Evolutionary conservation across 169 alveolate species (phyloP), one percentile per base, ranked within the genome.

Genomic region (Hepatocystis sp.): DNA sequence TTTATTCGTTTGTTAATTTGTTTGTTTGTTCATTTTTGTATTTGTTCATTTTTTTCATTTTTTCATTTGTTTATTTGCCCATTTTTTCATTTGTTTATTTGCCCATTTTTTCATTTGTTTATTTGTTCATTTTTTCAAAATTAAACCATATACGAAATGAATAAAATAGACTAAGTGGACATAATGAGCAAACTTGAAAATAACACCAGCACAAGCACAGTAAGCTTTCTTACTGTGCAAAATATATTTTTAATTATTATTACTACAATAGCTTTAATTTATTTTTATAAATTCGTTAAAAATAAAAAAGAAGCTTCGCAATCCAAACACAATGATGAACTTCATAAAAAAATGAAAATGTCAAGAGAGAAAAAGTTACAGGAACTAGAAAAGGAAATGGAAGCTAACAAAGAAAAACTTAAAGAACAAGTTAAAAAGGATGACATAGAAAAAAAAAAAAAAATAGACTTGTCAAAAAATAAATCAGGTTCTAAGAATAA

Each of bases 331-430:
- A 71, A 58, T 19, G 58, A 21, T n/a, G 63, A 71, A 71, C 39
- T 71, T 44, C 28, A 42, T 56, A 25, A 42, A 71, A 56, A 71
- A 36, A 71, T 71, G 86, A 71, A 71, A 58, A 56, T 71, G 27
- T 56, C 86, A 30, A 27, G 86, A 27, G 86, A 71, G 30, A 71
- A 56, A 46, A 40, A 64, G 51, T 63, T 71, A 36, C 86, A 71
- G 39, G 76, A 71, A 42, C 30, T 56, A 52, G 86, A 71, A 55
- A 60, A 71, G 58, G 86, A 71, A 71, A 71, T 71, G 86, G 25
- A 58, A 36, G 53, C 36, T 71, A 56, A 71, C 32, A 71, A 71
- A 42, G 42, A 71, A 32, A 71, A 71, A 44, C 55, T 71, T 71
- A 71, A 49, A 5, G 86, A 71, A 71, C 63, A 44, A 23, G 8